phyloP scores from a whole-genome alignment of 441 rosid species.

The Croton setiger region DNA sequence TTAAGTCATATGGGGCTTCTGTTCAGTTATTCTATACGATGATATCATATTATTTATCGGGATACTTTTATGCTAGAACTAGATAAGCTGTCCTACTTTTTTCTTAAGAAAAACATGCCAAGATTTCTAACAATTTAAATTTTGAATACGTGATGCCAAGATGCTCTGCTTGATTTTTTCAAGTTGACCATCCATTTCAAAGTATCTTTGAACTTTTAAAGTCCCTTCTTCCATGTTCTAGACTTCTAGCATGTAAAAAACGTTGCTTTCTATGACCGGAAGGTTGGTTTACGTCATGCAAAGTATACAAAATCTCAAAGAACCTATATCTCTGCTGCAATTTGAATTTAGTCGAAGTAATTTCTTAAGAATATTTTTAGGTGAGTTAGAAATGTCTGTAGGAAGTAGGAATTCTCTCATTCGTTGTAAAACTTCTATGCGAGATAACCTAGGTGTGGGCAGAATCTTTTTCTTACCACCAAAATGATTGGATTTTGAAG shows the following conservation, averaged over 20 bases:
- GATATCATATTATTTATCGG: background rate
- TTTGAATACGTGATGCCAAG: background rate
- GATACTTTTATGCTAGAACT: background rate
- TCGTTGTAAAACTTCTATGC: background rate
- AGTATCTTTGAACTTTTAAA: background rate
- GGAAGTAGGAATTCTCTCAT: constrained; percentile 3
- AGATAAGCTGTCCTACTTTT: background rate
- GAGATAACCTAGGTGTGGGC: background rate
- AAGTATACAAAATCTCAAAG: background rate
- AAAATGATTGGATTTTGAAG: background rate
- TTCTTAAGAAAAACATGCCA: no score
- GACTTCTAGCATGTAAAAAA: background rate
- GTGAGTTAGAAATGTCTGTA: background rate
- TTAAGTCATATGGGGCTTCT: background rate
- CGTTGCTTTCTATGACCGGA: background rate
- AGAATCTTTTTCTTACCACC: background rate
- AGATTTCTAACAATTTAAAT: background rate
- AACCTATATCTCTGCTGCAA: background rate
- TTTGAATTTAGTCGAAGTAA: background rate
- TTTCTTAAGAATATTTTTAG: background rate
- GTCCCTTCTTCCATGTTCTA: background rate
- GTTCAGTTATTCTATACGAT: background rate
- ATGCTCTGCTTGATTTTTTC: background rate
- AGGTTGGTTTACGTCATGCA: no score
- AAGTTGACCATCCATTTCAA: background rate